These are phyloP conservation scores for Boeremia lycopersici DNA, from an alignment of 2,329 filamentous ascomycete species.

Conservation along the genomic window DNA sequence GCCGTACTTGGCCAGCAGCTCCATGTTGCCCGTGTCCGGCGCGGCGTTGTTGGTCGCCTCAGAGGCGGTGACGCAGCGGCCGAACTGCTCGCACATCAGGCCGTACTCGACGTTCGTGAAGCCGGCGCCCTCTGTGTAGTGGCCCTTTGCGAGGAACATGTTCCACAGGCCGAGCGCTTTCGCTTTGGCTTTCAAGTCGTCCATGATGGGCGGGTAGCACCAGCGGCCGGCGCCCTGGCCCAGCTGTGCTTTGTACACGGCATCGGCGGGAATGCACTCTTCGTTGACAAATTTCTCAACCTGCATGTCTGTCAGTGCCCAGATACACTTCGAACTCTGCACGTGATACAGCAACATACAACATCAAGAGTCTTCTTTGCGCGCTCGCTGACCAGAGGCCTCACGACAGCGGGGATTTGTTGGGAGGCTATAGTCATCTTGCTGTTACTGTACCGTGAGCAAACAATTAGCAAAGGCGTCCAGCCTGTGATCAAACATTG, in stretches of 20 bases:
- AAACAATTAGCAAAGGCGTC: not conserved
- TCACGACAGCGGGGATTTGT: slow-evolving; percentile 61
- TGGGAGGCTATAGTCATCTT: slow-evolving; percentile 50
- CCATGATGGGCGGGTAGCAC: slow-evolving; percentile 80
- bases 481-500: slow-evolving; percentile 1
- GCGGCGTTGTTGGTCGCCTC: slow-evolving; percentile 73
- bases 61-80: slow-evolving; percentile 73
- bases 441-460: not conserved
- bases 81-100: slow-evolving; percentile 93
- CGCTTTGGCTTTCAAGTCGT: slow-evolving; percentile 85
- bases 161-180: slow-evolving; percentile 88
- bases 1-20: slow-evolving; percentile 87
- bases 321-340: not conserved
- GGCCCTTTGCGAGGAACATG: slow-evolving; percentile 90
- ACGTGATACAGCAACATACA: slow-evolving; percentile 44
- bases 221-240: slow-evolving; percentile 80
- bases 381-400: slow-evolving; percentile 74
- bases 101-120: slow-evolving; percentile 81
- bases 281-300: slow-evolving; percentile 95
- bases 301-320: slow-evolving; percentile 44
- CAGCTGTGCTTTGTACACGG: slow-evolving; percentile 62
- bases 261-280: slow-evolving; percentile 76
- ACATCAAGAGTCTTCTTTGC: slow-evolving; percentile 82
- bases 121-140: slow-evolving; percentile 90
- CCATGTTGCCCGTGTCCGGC: slow-evolving; percentile 93